A percentile compares a stretch with the other conserved stretches of the same genome.
phyloP scores from a whole-genome alignment of 1,284 basidiomycete species.

The Coniferiporia sulphurascens region DNA sequence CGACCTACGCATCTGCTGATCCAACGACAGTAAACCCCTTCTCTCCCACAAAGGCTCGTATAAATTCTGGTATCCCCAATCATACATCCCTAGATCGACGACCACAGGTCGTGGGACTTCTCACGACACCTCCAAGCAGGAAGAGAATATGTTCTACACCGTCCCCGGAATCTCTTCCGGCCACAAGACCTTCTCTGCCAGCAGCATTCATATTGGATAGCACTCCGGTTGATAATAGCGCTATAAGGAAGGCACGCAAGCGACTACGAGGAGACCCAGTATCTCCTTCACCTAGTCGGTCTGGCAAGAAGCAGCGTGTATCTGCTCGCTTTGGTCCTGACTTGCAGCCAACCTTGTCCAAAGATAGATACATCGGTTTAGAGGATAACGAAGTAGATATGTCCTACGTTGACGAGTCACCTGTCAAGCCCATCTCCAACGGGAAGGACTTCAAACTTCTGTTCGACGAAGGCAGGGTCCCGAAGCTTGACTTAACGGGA shows the following conservation, averaged over 20 bases:
- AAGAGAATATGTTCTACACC: constrained; percentile 30
- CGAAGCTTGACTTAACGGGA: constrained; percentile 24
- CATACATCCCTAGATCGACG: neutral
- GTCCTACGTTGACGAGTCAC: constrained; percentile 62
- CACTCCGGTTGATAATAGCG: constrained; percentile 25
- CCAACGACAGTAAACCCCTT: constrained; percentile 65
- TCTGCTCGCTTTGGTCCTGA: neutral
- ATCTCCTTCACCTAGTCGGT: constrained; percentile 66
- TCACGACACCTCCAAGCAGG: constrained; percentile 52
- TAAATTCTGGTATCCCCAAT: constrained; percentile 22
- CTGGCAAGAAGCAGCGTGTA: constrained; percentile 59
- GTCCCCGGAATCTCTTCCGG: constrained; percentile 36
- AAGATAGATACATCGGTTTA: constrained; percentile 27
- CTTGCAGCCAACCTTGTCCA: neutral
- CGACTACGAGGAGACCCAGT: constrained; percentile 75
- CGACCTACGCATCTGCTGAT: constrained; percentile 45
- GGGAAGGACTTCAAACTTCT: constrained; percentile 59
- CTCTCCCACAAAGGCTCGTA: constrained; percentile 60
- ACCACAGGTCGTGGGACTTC: constrained; percentile 32
- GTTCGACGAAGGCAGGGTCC: constrained; percentile 49
- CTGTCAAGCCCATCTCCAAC: constrained; percentile 52
- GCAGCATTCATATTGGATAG: constrained; percentile 20
- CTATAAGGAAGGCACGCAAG: constrained; percentile 63
- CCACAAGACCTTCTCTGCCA: constrained; percentile 18
- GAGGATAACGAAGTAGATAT: constrained; percentile 32